Evolutionary conservation across 441 rosid species (phyloP).

Genomic region (Erodium moschatum): DNA sequence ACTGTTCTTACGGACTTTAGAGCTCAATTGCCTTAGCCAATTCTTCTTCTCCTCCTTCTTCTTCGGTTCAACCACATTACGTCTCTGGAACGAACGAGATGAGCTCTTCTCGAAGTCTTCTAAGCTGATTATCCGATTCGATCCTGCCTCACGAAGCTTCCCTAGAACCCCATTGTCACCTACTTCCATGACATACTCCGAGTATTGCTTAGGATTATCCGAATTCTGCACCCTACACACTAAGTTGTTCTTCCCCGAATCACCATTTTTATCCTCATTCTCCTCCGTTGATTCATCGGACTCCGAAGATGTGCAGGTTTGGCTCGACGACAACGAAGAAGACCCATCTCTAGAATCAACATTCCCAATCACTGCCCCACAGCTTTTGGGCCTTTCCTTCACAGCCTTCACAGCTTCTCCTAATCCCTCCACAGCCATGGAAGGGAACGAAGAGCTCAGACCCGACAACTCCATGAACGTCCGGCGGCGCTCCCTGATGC

Average conservation of each 20-base stretch:
- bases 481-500: neutral
- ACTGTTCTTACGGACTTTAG: slow-evolving; percentile 11
- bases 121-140: slow-evolving; percentile 20
- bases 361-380: neutral
- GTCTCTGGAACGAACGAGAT: slow-evolving; percentile 38
- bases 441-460: neutral
- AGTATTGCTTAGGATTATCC: slow-evolving; percentile 18
- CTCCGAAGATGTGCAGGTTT: too few species aligned
- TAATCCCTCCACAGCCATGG: neutral
- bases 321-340: too few species aligned
- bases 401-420: neutral
- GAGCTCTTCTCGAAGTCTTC: slow-evolving; percentile 26
- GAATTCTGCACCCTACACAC: slow-evolving; percentile 30
- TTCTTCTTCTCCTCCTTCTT: slow-evolving; percentile 26
- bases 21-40: slow-evolving; percentile 47
- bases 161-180: slow-evolving; percentile 22
- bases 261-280: slow-evolving; percentile 20
- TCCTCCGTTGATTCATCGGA: slow-evolving; percentile 23
- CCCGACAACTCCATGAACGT: neutral
- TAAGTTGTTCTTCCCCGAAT: slow-evolving; percentile 17
- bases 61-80: too few species aligned
- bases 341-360: slow-evolving; percentile 10
- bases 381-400: neutral
- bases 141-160: slow-evolving; percentile 22
- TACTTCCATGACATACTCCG: slow-evolving; percentile 11